phyloP scores from a whole-genome alignment of 495 filamentous ascomycete species.

The Acidiella bohemica region DNA sequence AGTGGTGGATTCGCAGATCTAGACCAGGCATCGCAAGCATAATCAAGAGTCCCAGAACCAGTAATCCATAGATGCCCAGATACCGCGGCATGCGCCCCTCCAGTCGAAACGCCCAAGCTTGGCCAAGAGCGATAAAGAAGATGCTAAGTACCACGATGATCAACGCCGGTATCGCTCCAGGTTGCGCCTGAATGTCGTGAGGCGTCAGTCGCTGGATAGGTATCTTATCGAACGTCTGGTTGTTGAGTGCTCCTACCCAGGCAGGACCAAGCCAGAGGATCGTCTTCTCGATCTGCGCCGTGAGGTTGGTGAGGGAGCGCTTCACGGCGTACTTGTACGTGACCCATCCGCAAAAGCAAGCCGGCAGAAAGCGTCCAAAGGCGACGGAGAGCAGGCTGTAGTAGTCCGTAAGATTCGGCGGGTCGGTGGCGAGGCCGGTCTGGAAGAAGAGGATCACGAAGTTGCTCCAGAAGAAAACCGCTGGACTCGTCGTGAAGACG shows the following conservation, averaged over 20 bases:
- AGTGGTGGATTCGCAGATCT: slow-evolving; percentile 87
- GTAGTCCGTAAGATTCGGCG: slow-evolving; percentile 27
- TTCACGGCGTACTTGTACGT: slow-evolving; percentile 32
- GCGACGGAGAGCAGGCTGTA: slow-evolving; percentile 32
- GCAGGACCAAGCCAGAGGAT: slow-evolving; percentile 32
- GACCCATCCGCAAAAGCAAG: slow-evolving; percentile 29
- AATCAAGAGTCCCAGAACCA: slow-evolving; percentile 32
- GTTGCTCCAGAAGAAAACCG: slow-evolving; percentile 29
- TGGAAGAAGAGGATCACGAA: slow-evolving; percentile 32
- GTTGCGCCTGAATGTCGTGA: slow-evolving; percentile 31
- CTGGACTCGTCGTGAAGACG: slow-evolving; percentile 32
- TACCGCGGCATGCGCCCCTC: slow-evolving; percentile 32
- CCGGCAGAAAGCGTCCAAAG: slow-evolving; percentile 31
- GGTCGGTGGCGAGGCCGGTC: slow-evolving; percentile 32
- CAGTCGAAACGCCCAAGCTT: slow-evolving; percentile 31
- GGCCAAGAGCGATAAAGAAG: slow-evolving; percentile 30
- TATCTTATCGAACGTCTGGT: slow-evolving; percentile 35
- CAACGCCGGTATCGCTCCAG: slow-evolving; percentile 31
- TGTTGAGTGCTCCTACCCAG: slow-evolving; percentile 33
- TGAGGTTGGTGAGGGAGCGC: slow-evolving; percentile 28
- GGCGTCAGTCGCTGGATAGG: slow-evolving; percentile 32
- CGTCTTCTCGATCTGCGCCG: slow-evolving; percentile 33
- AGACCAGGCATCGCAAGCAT: slow-evolving; percentile 63
- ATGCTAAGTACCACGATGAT: slow-evolving; percentile 29
- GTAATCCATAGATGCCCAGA: slow-evolving; percentile 45